Conservation (phyloP, 2,329 filamentous ascomycete genomes). For the Ilyonectria robusta region DNA sequence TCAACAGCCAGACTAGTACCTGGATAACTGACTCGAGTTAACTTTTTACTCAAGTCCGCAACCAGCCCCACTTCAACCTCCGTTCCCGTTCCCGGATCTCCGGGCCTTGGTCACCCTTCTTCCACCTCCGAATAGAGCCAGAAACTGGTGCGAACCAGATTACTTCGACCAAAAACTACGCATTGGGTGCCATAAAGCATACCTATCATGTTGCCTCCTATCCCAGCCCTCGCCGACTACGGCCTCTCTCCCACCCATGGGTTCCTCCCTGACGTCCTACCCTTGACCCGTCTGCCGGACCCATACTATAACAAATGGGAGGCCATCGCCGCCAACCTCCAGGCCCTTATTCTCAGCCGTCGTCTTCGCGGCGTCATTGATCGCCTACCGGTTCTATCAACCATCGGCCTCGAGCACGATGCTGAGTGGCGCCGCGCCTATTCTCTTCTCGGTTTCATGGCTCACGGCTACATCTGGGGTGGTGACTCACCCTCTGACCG, state of each 20-base stretch:
- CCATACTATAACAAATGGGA: constrained; percentile 98
- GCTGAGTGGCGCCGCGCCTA: constrained; percentile 96
- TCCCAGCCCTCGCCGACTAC: constrained; percentile 80
- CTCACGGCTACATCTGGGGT: constrained; percentile 97
- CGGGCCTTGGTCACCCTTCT: constrained; percentile 25
- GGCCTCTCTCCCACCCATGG: constrained; percentile 84
- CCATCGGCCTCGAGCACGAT: constrained; percentile 83
- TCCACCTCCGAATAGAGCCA: constrained; percentile 10
- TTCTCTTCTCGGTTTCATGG: constrained; percentile 89
- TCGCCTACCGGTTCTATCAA: constrained; percentile 85
- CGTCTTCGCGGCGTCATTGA: constrained; percentile 86
- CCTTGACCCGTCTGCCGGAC: constrained; percentile 85
- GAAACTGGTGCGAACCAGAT: not conserved
- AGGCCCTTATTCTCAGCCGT: constrained; percentile 87
- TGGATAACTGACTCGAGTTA: constrained; percentile 18
- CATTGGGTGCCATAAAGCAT: not conserved
- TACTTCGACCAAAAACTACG: not conserved
- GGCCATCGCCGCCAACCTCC: constrained; percentile 85
- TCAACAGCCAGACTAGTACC: constrained; percentile 1
- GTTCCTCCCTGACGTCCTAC: constrained; percentile 87
- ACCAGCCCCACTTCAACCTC: constrained; percentile 41
- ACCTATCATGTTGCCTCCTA: constrained; percentile 68
- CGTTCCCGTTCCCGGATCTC: constrained; percentile 36
- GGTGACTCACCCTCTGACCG: constrained; percentile 85
- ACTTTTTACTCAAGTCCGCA: constrained; percentile 27